These are phyloP conservation scores for Epichloe gansuensis DNA, from an alignment of 2,329 filamentous ascomycete genomes.

Conservation along the genomic window DNA sequence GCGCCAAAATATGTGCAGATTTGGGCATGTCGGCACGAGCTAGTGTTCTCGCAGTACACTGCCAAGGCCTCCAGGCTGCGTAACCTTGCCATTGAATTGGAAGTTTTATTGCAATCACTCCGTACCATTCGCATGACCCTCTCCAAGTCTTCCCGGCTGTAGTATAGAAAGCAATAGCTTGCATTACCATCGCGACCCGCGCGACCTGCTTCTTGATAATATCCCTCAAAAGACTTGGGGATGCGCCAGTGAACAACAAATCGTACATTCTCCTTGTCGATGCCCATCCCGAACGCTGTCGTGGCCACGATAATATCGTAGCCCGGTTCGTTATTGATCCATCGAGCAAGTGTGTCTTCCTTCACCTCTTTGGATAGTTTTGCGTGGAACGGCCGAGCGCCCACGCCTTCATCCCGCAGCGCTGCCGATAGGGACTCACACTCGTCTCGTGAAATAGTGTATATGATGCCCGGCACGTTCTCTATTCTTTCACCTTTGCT, in stretches of 20 bases:
- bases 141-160: slow-evolving; percentile 76
- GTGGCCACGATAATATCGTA: slow-evolving; percentile 93
- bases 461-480: slow-evolving; percentile 66
- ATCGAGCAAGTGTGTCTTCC: slow-evolving; percentile 56
- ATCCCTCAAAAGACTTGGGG: slow-evolving; percentile 88
- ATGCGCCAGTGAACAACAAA: slow-evolving; percentile 94
- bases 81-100: slow-evolving; percentile 38
- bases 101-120: slow-evolving; percentile 29
- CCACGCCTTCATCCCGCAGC: slow-evolving; percentile 55
- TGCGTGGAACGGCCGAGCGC: slow-evolving; percentile 62
- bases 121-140: slow-evolving; percentile 49
- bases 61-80: slow-evolving; percentile 58
- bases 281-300: slow-evolving; percentile 95
- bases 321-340: slow-evolving; percentile 60
- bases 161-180: slow-evolving; percentile 79
- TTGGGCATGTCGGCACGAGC: slow-evolving; percentile 59
- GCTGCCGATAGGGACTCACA: slow-evolving; percentile 59
- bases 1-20: slow-evolving; percentile 75
- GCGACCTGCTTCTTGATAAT: slow-evolving; percentile 89
- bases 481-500: slow-evolving; percentile 42
- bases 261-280: slow-evolving; percentile 88
- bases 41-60: slow-evolving; percentile 68
- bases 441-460: slow-evolving; percentile 62
- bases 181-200: slow-evolving; percentile 85
- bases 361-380: slow-evolving; percentile 56